A percentile compares a stretch with the other conserved stretches of the same genome.
Evolutionary conservation across 2,329 filamentous ascomycete species (phyloP).

Genomic region (Fusarium begoniae): DNA sequence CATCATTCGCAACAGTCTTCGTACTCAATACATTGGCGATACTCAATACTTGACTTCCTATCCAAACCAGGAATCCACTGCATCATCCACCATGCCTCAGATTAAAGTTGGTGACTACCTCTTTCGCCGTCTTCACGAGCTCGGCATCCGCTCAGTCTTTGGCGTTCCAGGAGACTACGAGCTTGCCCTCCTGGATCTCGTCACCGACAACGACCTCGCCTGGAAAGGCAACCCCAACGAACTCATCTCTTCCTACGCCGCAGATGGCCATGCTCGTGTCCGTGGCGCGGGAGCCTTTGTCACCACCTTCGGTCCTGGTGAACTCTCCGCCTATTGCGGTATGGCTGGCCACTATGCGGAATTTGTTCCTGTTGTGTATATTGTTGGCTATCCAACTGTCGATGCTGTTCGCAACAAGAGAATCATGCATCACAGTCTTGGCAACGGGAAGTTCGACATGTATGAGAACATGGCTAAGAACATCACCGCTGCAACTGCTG

Average conservation of each 20-base stretch:
- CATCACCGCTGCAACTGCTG: background rate
- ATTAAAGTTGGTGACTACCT: conserved; percentile 2
- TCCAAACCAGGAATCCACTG: background rate
- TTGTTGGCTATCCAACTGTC: background rate
- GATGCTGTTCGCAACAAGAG: background rate
- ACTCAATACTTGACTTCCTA: background rate
- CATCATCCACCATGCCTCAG: background rate
- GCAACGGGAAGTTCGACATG: background rate
- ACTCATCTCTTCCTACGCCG: background rate
- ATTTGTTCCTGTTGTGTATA: background rate
- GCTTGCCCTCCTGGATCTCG: background rate
- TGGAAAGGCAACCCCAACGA: background rate
- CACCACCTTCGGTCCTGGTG: background rate
- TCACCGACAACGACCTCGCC: background rate
- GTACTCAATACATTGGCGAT: background rate
- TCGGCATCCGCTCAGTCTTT: background rate
- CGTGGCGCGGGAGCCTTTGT: background rate
- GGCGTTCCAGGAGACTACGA: background rate
- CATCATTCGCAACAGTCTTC: background rate
- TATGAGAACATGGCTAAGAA: background rate
- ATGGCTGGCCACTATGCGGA: background rate
- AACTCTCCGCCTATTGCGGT: background rate
- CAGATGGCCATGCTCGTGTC: background rate
- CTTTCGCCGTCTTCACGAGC: background rate
- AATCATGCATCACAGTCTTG: conserved; percentile 4